A percentile compares a stretch with the other conserved stretches of the same genome.
phyloP scores from a whole-genome alignment of 441 rosid genomes.

The Macaranga tanarius region DNA sequence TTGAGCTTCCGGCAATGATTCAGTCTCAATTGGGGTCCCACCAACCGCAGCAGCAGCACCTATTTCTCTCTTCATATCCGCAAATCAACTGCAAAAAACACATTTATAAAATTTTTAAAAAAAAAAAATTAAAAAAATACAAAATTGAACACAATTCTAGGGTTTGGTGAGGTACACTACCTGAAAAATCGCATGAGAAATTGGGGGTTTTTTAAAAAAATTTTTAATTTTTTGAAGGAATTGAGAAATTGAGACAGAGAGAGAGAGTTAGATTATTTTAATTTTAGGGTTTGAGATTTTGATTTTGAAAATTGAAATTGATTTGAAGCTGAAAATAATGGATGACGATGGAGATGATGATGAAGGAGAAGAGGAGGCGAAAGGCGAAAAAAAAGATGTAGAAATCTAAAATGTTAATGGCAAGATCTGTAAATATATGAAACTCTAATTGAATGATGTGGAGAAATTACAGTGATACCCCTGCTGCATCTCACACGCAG shows the following conservation, averaged over 20 bases:
- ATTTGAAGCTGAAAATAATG: too few relatives aligned
- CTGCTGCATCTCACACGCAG: too few relatives aligned
- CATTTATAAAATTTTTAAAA: too few relatives aligned
- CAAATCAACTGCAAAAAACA: constrained; percentile 29
- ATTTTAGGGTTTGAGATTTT: constrained; percentile 6
- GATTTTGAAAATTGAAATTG: not conserved
- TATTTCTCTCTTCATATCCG: constrained; percentile 55
- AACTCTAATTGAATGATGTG: too few relatives aligned
- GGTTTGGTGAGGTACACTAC: not conserved
- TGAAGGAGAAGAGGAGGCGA: too few relatives aligned
- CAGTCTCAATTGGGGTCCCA: constrained; percentile 23
- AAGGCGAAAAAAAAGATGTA: too few relatives aligned
- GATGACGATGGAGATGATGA: too few relatives aligned
- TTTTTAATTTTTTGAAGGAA: not conserved
- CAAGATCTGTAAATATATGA: too few relatives aligned
- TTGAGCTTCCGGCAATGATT: not conserved
- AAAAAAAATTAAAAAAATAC: not conserved
- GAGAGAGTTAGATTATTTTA: not conserved
- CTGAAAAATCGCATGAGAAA: constrained; percentile 4
- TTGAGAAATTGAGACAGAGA: too few relatives aligned
- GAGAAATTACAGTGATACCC: too few relatives aligned
- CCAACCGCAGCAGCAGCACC: constrained; percentile 22
- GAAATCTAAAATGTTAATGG: too few relatives aligned
- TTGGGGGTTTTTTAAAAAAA: not conserved
- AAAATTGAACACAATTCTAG: not conserved